Evolutionary conservation across 371 early-diverging fungal species (phyloP), one percentile per base, ranked within the genome.

Genomic region (Choanephora cucurbitarum): DNA sequence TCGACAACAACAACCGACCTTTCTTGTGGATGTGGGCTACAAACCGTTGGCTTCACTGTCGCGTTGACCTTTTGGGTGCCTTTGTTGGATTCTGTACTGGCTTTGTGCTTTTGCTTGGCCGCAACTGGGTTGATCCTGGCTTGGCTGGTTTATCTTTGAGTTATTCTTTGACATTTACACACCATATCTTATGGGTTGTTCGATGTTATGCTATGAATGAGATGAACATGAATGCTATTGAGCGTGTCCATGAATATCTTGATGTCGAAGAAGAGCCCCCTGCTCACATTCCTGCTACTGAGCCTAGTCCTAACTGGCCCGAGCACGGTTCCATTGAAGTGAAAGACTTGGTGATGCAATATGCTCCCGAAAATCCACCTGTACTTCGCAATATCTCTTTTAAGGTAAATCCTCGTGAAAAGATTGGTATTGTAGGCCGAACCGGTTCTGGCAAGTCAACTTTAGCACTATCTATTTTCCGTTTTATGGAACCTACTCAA

Each of bases 41-140:
- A 42, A 94, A 94, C 76, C 89, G 93, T 44, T 95, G 96, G 97
- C 73, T 95, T n/a, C 86, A 85, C 55, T 67, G 88, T 44, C 90
- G 96, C 41, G 85, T 89, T 8, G 93, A 92, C 37, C 34, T 87
- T 0, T 69, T 88, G 8, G 84, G 88, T 24, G 84, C 92, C 4
- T 57, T 84, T 31, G 85, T 95, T 21, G 72, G 91, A 11, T 89
- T 92, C 68, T 70, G 75, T 55, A 81, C 92, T 21, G 89, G 88
- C 18, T 52, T 85, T 19, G 84, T 77, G 43, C 73, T 83, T 47
- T 58, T 84, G 28, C 57, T 69, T 45, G 74, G 75, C 32, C 62
- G 77, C 6, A 52, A 71, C 11, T 78, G 72, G 62, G 49, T 93
- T 32, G 86, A 85, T 53, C 79, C 91, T 2, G 93, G 88, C 8